Evolutionary conservation across 768 basidiomycete species (phyloP), one percentile per base, ranked within the genome.

Genomic region (Hortiboletus flavorubellus): DNA sequence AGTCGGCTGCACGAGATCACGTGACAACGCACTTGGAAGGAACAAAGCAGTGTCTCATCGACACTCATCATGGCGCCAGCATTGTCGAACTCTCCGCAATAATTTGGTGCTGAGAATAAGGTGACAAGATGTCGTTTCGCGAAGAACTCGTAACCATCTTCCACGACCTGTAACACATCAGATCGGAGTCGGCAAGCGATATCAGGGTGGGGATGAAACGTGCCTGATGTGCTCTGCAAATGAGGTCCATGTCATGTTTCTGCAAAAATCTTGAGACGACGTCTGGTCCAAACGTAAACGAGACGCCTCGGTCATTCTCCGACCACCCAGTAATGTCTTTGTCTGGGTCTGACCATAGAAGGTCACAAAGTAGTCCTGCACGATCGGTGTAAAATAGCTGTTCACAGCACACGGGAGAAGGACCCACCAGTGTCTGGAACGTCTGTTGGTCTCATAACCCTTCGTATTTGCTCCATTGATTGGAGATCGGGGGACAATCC

Each of bases 51-150:
- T 9, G 96, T 97, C 75, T 98, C 96, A 66, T 98, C 96, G 41
- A 99, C 96, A 66, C 91, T 94, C 96, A 98, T 99, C 96, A 99
- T 99, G 34, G 96, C 96, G 37, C 96, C 96, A 5, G 96, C 95
- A 72, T 99, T 99, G 73, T 99, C 96, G 67, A 99, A 99, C 77
- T 98, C 91, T 60, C 93, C 90, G 64, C 89, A 92, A 67, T 93
- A 92, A 77, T 93, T 92, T 55, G 96, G 96, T 49, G 96, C 96
- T 23, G 93, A 96, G 78, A 98, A 98, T 43, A 98, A 72, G 41
- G 96, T 98, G 61, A 98, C 96, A 62, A 98, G 75, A 76, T 96
- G 94, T 61, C 96, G 82, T 76, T 98, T 98, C 44, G 95, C 95
- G 67, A 98, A 98, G 76, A 98, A 98, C 71, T 98, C 96, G 72